Base-by-base conservation (phyloP, 148 eudicot genomes). In the Cornus suecica region DNA sequence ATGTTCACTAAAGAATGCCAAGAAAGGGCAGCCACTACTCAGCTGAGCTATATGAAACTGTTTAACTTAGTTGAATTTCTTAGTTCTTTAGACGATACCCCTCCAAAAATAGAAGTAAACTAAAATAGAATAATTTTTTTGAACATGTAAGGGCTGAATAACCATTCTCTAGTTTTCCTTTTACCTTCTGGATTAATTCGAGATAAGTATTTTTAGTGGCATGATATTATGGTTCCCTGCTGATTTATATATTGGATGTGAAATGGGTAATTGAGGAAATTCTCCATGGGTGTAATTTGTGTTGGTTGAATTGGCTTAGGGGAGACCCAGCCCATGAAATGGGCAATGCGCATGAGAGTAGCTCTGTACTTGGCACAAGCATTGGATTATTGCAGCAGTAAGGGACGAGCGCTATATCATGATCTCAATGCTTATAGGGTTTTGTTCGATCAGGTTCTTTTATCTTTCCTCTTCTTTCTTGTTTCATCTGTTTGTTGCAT, bases 321-420 rank as follows among this genome's bases (percentile, higher is more conserved):
- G 97, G 97, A 92, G 73, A 77, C 69, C 42, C 89, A 90, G 70
- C 97, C 94, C 41, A 76, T 92, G 88, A 88, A 92, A 80, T 92
- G 97, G 97, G 90, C 92, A 71, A 88, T 92, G 92, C 84, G 97
- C 80, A 76, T 92, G 48, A 86, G 97, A 81, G 97, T 92, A 68
- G 92, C 91, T 23, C 83, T 87, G 67, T 82, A 88, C 87, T 78
- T 92, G 80, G 93, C 94, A 76, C 94, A 90, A 86, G 97, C 97
- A 41, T 88, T 92, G 76, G 97, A 92, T 71, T 89, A 90, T 81
- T 92, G 97, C 86, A 92, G 93, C 85, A 86, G 80, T 68, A 79
- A 77, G 85, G 97, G 94, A 77, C 85, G 97, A 80, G 83, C 94
- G 73, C 74, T 90, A 48, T 92, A 92, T 86, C 97, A 92, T 62